Percentiles rank a stretch among this genome's conserved stretches.
Evolutionary conservation across 2,329 filamentous ascomycete species (phyloP).

Genomic region (Monosporascus sp.): DNA sequence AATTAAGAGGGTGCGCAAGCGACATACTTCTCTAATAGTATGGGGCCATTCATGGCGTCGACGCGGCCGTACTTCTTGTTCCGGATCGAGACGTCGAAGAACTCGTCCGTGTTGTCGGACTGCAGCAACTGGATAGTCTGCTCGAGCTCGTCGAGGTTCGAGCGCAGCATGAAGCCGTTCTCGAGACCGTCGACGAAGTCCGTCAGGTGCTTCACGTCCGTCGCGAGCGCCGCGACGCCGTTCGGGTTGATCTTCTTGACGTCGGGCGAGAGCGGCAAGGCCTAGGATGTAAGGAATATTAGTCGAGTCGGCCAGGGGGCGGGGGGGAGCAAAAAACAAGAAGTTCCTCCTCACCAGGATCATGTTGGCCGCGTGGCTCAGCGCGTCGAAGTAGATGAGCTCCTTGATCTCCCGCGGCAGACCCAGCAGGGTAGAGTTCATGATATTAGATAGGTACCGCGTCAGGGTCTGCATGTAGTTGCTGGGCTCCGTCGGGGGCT

Average conservation of each 20-base stretch:
- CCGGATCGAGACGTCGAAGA: conserved; percentile 83
- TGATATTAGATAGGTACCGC: conserved; percentile 88
- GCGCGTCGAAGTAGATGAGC: conserved; percentile 93
- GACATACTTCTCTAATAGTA: conserved; percentile 82
- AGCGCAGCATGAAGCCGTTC: conserved; percentile 76
- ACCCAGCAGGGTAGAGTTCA: conserved; percentile 88
- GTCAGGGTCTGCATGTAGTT: conserved; percentile 96
- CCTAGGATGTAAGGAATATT: conserved; percentile 32
- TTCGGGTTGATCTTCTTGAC: conserved; percentile 85
- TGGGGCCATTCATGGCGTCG: conserved; percentile 81
- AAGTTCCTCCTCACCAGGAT: conserved; percentile 58
- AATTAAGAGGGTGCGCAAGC: background rate
- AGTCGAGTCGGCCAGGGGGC: background rate
- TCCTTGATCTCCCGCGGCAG: conserved; percentile 96
- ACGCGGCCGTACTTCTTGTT: conserved; percentile 95
- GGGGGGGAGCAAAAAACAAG: no score
- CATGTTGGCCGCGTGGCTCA: conserved; percentile 82
- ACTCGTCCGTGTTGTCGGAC: conserved; percentile 88
- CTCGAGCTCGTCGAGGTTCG: conserved; percentile 86
- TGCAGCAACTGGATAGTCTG: conserved; percentile 89
- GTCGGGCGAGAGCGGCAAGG: conserved; percentile 69
- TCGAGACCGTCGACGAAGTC: conserved; percentile 83
- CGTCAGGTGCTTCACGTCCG: conserved; percentile 78
- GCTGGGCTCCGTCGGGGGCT: conserved; percentile 66
- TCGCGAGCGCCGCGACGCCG: conserved; percentile 72